phyloP scores from a whole-genome alignment of 2,329 filamentous ascomycete species.

The Xylaria sp. region DNA sequence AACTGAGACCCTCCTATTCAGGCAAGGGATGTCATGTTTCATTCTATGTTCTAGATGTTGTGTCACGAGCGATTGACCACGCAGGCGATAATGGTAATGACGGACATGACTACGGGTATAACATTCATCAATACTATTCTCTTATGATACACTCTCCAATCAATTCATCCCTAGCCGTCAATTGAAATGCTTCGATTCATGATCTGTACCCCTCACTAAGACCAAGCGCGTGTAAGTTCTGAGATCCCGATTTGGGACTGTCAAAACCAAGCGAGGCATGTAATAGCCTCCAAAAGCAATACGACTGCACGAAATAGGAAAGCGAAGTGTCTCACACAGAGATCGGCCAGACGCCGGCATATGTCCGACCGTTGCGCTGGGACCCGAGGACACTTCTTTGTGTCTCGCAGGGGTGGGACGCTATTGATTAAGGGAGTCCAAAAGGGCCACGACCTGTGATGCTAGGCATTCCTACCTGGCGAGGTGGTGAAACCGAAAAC shows the following conservation, averaged over 20 bases:
- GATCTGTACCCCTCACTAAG: not conserved
- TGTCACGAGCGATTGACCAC: not conserved
- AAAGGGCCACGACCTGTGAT: constrained; percentile 1
- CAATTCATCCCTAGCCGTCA: not conserved
- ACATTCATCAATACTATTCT: not conserved
- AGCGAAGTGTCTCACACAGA: constrained; percentile 3
- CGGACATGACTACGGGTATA: not conserved
- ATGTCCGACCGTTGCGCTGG: constrained; percentile 21
- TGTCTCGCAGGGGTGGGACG: constrained; percentile 16
- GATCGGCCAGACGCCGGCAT: constrained; percentile 7
- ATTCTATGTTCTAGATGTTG: constrained; percentile 6
- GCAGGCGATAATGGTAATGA: not conserved
- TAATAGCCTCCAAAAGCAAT: not conserved
- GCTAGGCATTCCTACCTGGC: constrained; percentile 17
- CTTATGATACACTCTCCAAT: not conserved
- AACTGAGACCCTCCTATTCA: constrained; percentile 4
- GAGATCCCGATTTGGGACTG: not conserved
- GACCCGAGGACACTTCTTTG: constrained; percentile 16
- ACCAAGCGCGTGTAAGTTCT: not conserved
- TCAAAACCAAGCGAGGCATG: not conserved
- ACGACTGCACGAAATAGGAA: not conserved
- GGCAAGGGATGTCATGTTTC: constrained; percentile 27
- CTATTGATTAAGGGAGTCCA: constrained; percentile 19
- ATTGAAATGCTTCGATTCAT: not conserved
- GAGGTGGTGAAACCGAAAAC: too few species aligned